phyloP scores from a whole-genome alignment of 2,329 filamentous ascomycete species.

The Alternaria solani region DNA sequence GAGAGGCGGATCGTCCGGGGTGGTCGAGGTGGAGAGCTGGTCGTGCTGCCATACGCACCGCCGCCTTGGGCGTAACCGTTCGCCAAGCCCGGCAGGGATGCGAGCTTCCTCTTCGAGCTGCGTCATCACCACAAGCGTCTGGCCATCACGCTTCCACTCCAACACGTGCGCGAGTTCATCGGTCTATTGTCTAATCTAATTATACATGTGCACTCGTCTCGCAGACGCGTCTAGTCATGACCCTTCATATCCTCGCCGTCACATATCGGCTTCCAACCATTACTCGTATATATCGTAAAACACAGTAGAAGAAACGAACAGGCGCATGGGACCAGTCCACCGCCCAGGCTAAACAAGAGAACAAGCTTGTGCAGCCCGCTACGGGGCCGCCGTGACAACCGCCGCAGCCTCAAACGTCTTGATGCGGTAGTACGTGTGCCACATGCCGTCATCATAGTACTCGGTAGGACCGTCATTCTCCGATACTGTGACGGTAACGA shows the following conservation, averaged over 20 bases:
- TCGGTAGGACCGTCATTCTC: constrained; percentile 37
- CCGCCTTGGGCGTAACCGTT: constrained; percentile 32
- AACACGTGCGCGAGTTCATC: constrained; percentile 4
- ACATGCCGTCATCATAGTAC: constrained; percentile 57
- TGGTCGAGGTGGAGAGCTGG: constrained; percentile 40
- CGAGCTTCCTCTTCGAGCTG: constrained; percentile 33
- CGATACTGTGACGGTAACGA: constrained; percentile 43
- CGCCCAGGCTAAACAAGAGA: neutral
- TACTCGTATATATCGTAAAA: constrained; percentile 15
- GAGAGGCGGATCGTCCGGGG: constrained; percentile 34
- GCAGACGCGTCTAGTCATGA: constrained; percentile 4
- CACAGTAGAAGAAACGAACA: constrained; percentile 12
- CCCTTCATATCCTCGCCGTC: constrained; percentile 5
- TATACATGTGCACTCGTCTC: constrained; percentile 5
- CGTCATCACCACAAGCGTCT: constrained; percentile 34
- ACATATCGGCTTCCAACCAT: constrained; percentile 11
- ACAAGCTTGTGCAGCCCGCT: neutral
- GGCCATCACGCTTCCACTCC: neutral
- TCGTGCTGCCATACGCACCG: constrained; percentile 30
- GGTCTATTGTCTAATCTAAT: constrained; percentile 4
- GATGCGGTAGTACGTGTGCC: constrained; percentile 54
- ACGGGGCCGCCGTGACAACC: constrained; percentile 11
- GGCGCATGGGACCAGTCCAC: constrained; percentile 9
- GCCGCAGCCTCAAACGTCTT: constrained; percentile 40
- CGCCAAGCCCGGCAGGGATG: constrained; percentile 41